phyloP scores from a whole-genome alignment of 2,329 filamentous ascomycete genomes.

The Mollisiaceae sp. region DNA sequence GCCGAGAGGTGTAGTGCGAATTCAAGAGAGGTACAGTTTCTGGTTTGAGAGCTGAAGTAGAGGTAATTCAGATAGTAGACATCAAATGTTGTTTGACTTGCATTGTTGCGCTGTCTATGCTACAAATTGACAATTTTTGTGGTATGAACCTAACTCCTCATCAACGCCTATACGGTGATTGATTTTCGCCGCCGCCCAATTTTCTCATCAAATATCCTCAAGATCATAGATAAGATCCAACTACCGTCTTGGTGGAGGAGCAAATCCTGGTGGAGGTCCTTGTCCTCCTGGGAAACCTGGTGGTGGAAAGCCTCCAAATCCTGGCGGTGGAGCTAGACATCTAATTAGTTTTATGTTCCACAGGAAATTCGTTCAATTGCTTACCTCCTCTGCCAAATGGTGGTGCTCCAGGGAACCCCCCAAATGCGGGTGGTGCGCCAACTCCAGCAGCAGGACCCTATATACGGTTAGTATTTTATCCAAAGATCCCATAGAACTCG shows the following conservation, averaged over 20 bases:
- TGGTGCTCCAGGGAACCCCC: conserved; percentile 51
- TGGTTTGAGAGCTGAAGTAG: background rate
- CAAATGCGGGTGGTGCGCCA: conserved; percentile 69
- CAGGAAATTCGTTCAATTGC: conserved; percentile 39
- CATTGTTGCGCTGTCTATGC: conserved; percentile 40
- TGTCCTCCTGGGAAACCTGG: conserved; percentile 58
- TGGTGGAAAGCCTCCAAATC: conserved; percentile 57
- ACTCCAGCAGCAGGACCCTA: conserved; percentile 85
- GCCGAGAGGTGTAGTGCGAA: background rate
- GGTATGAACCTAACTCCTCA: conserved; percentile 41
- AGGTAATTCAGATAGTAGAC: conserved; percentile 11
- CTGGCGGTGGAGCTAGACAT: conserved; percentile 43
- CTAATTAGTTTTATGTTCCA: conserved; percentile 17
- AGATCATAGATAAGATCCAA: conserved; percentile 16
- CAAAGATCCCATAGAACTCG: conserved; percentile 11
- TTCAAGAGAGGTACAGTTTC: background rate
- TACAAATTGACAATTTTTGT: conserved; percentile 40
- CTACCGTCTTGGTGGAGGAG: conserved; percentile 42
- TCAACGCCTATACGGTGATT: conserved; percentile 42
- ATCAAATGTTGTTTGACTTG: conserved; percentile 28
- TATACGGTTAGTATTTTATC: conserved; percentile 34
- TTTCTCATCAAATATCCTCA: conserved; percentile 22
- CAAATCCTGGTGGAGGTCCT: conserved; percentile 54
- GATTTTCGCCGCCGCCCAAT: conserved; percentile 32
- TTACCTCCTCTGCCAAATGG: conserved; percentile 60